A percentile compares a stretch with the other conserved stretches of the same genome.
Evolutionary conservation across 1,284 basidiomycete genomes (phyloP).

Genomic region (Cryptococcus jaspeensis): DNA sequence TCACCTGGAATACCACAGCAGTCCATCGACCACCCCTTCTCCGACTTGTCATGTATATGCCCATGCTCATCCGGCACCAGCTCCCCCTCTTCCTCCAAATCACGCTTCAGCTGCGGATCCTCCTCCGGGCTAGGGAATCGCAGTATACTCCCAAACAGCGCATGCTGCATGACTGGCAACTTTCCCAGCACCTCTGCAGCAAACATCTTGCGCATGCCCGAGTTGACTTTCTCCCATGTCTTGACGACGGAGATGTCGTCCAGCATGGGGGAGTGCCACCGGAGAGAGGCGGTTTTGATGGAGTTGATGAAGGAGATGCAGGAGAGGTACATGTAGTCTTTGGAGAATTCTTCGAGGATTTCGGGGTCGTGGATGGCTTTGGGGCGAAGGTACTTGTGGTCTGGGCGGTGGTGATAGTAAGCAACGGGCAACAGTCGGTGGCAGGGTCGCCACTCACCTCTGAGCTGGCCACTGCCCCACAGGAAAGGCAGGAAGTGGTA

Average conservation of each 20-base stretch:
- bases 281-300: conserved; percentile 89
- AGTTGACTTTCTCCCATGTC: conserved; percentile 95
- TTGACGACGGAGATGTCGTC: conserved; percentile 97
- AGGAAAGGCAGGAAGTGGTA: conserved; percentile 96
- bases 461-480: conserved; percentile 73
- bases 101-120: conserved; percentile 46
- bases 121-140: conserved; percentile 57
- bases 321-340: conserved; percentile 95
- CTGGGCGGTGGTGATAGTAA: conserved; percentile 48
- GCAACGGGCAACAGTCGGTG: too few species aligned
- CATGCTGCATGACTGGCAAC: conserved; percentile 94
- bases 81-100: conserved; percentile 49
- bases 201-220: conserved; percentile 99
- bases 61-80: conserved; percentile 58
- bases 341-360: conserved; percentile 87
- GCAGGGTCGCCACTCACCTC: conserved; percentile 54
- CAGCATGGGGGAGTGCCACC: conserved; percentile 99
- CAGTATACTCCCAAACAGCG: conserved; percentile 85
- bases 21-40: conserved; percentile 74
- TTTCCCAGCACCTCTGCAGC: conserved; percentile 91
- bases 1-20: conserved; percentile 79
- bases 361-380: conserved; percentile 90
- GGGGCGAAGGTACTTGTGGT: conserved; percentile 85
- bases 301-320: conserved; percentile 97
- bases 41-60: conserved; percentile 61